These are phyloP conservation scores for Glycyrrhiza uralensis DNA, from an alignment of 306 rosid genomes.

Conservation along the genomic window DNA sequence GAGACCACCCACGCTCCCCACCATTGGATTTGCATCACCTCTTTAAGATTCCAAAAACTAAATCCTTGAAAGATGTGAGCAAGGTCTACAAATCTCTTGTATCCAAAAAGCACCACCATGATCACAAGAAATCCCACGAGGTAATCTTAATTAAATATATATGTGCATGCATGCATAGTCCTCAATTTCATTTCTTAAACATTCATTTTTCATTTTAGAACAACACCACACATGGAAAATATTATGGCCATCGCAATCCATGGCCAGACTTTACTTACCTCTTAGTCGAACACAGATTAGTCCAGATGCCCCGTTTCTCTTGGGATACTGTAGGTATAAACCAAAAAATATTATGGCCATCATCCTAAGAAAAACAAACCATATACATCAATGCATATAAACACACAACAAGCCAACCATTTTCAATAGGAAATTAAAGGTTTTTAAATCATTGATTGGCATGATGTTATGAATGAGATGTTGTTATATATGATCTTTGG, in stretches of 20 bases:
- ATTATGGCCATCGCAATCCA: too few relatives aligned
- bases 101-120: not conserved
- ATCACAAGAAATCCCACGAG: slow-evolving; percentile 27
- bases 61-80: slow-evolving; percentile 55
- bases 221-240: too few relatives aligned
- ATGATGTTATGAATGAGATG: not conserved
- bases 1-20: slow-evolving; percentile 44
- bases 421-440: too few relatives aligned
- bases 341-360: too few relatives aligned
- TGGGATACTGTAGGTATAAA: too few relatives aligned
- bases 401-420: too few relatives aligned
- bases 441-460: not conserved
- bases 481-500: not conserved
- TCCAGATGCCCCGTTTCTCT: too few relatives aligned
- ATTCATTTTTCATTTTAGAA: not conserved
- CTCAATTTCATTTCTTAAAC: not conserved
- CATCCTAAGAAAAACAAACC: too few relatives aligned
- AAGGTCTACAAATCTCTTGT: slow-evolving; percentile 47
- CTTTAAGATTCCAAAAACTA: slow-evolving; percentile 45
- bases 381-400: too few relatives aligned
- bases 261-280: too few relatives aligned
- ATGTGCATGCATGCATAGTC: not conserved
- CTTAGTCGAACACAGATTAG: too few relatives aligned
- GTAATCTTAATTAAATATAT: slow-evolving; percentile 16
- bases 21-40: slow-evolving; percentile 46